phyloP scores from a whole-genome alignment of 352 stramenopile genomes.

The Aphanomyces cochlioides region DNA sequence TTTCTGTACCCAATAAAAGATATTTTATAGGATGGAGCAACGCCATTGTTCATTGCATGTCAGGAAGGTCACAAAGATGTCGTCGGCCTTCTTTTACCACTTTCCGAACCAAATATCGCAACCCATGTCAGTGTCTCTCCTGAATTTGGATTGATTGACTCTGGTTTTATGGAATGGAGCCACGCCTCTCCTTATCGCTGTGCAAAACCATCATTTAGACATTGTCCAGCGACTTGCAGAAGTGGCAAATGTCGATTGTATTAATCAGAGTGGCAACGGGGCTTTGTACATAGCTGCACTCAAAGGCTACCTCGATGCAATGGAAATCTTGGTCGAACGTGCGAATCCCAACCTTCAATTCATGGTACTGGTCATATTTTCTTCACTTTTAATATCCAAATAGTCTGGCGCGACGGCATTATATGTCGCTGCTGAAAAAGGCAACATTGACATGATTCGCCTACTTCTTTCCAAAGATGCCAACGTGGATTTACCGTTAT shows the following conservation, averaged over 20 bases:
- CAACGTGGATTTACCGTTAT: background rate
- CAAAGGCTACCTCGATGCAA: background rate
- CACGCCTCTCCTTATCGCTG: background rate
- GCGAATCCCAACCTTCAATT: background rate
- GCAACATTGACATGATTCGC: background rate
- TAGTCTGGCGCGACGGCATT: background rate
- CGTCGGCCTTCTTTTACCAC: background rate
- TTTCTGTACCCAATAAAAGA: too few species aligned
- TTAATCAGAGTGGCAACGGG: background rate
- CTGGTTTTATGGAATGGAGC: background rate
- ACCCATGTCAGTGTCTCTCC: background rate
- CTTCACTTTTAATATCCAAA: background rate
- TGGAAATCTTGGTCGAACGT: background rate
- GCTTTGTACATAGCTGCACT: conserved; percentile 2
- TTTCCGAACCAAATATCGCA: background rate
- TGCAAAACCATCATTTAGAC: background rate
- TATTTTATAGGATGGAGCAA: background rate
- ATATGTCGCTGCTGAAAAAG: background rate
- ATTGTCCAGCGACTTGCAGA: background rate
- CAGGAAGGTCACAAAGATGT: conserved; percentile 4
- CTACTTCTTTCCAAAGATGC: background rate
- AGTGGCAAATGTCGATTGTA: background rate
- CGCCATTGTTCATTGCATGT: background rate
- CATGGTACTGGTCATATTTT: background rate
- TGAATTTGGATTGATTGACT: background rate